Percentiles rank a stretch among this genome's conserved stretches.
Evolutionary conservation across 2,329 filamentous ascomycete species (phyloP).

Genomic region (Ophiostoma montium): DNA sequence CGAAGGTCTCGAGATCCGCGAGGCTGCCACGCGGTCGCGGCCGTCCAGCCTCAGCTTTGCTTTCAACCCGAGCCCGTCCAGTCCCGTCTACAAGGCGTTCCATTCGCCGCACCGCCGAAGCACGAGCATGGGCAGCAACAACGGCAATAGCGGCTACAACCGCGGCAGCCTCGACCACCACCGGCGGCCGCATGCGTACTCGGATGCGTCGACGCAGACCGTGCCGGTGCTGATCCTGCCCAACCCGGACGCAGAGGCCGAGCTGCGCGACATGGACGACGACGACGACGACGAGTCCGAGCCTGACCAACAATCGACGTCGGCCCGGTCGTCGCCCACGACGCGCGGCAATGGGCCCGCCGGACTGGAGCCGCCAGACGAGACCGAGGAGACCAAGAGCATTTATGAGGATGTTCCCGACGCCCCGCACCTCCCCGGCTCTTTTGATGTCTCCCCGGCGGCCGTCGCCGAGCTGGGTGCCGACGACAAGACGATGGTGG

Average conservation of each 20-base stretch:
- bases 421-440: too few species aligned
- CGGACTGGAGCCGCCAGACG: not conserved
- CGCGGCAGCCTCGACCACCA: not conserved
- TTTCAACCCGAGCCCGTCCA: slow-evolving; percentile 23
- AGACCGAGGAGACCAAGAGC: slow-evolving; percentile 3
- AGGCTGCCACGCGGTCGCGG: slow-evolving; percentile 22
- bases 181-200: not conserved
- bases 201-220: slow-evolving; percentile 7
- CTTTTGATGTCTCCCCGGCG: too few species aligned
- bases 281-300: too few species aligned
- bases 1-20: slow-evolving; percentile 23
- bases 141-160: not conserved
- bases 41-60: slow-evolving; percentile 24
- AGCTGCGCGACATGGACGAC: not conserved
- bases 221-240: slow-evolving; percentile 7
- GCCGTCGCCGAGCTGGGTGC: not conserved
- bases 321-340: too few species aligned
- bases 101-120: slow-evolving; percentile 20
- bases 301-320: too few species aligned
- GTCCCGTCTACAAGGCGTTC: slow-evolving; percentile 17
- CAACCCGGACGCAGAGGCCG: not conserved
- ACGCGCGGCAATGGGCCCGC: too few species aligned
- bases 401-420: slow-evolving; percentile 7
- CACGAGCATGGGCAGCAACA: not conserved
- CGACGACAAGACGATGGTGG: not conserved